Conservation (phyloP, 768 basidiomycete species). For the Lactifluus volemus region DNA sequence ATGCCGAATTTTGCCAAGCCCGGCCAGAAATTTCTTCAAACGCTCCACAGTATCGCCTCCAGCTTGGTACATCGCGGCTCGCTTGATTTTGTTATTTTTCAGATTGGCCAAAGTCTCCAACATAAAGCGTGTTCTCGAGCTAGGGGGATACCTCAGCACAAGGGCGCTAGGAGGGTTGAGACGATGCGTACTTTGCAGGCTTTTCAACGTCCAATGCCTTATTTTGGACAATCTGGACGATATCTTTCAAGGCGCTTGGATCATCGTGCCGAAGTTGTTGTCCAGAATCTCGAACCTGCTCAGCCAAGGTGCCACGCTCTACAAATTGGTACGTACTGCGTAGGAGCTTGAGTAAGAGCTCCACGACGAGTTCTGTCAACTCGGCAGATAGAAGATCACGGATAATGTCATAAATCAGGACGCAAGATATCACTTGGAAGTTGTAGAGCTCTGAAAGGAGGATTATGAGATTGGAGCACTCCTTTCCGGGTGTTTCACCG, state of each 20-base stretch:
- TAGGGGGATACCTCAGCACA: constrained; percentile 26
- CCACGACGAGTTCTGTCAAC: constrained; percentile 73
- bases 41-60: constrained; percentile 61
- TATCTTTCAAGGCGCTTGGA: constrained; percentile 85
- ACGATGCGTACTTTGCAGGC: constrained; percentile 39
- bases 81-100: constrained; percentile 82
- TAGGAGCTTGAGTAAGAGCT: constrained; percentile 77
- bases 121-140: constrained; percentile 92
- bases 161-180: not conserved
- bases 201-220: constrained; percentile 49
- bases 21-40: constrained; percentile 81
- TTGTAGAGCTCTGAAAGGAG: constrained; percentile 92
- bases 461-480: constrained; percentile 79
- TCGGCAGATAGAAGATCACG: constrained; percentile 56
- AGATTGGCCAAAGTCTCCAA: constrained; percentile 86
- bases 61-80: constrained; percentile 53
- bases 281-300: constrained; percentile 60
- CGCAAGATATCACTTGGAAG: constrained; percentile 84
- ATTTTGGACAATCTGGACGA: constrained; percentile 71
- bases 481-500: constrained; percentile 56
- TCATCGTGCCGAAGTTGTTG: constrained; percentile 88
- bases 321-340: constrained; percentile 45
- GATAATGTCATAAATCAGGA: constrained; percentile 87
- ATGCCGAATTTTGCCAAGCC: constrained; percentile 68
- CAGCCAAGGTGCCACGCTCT: not conserved